These are phyloP conservation scores for Lodderomyces pseudojiufengensis DNA, from an alignment of 1,139 yeast genomes.

Conservation along the genomic window DNA sequence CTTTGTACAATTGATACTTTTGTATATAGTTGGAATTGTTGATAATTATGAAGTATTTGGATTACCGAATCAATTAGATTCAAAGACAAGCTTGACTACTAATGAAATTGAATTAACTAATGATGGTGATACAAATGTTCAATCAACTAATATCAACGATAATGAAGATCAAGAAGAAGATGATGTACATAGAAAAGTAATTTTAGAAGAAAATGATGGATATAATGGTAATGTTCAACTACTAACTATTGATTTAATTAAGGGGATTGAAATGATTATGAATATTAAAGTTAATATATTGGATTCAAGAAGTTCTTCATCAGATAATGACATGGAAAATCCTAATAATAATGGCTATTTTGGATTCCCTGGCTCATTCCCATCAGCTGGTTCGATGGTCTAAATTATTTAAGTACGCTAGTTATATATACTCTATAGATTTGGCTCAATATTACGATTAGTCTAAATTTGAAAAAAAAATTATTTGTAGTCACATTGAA, in stretches of 20 bases:
- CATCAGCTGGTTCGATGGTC: conserved; percentile 3
- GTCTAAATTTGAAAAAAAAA: too few relatives aligned
- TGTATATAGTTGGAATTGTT: conserved; percentile 29
- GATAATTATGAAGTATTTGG: conserved; percentile 4
- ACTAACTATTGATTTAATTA: conserved; percentile 25
- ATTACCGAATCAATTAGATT: conserved; percentile 1
- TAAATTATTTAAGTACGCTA: neutral
- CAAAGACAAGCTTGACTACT: neutral
- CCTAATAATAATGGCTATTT: neutral
- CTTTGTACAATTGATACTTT: conserved; percentile 28
- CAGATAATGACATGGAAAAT: neutral
- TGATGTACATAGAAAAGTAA: conserved; percentile 1
- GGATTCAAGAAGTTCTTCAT: neutral
- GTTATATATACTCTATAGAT: too few relatives aligned
- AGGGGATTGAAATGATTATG: conserved; percentile 20
- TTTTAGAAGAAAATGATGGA: conserved; percentile 31
- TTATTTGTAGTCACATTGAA: too few relatives aligned
- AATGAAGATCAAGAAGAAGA: neutral
- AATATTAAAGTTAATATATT: conserved; percentile 16
- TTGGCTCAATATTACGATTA: too few relatives aligned
- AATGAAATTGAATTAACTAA: too few relatives aligned
- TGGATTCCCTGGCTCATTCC: conserved; percentile 14
- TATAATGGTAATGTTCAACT: conserved; percentile 38
- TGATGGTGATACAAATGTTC: neutral
- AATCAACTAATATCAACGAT: neutral